phyloP scores from a whole-genome alignment of 192 early-diverging fungal genomes.

The Backusella psychrophila region DNA sequence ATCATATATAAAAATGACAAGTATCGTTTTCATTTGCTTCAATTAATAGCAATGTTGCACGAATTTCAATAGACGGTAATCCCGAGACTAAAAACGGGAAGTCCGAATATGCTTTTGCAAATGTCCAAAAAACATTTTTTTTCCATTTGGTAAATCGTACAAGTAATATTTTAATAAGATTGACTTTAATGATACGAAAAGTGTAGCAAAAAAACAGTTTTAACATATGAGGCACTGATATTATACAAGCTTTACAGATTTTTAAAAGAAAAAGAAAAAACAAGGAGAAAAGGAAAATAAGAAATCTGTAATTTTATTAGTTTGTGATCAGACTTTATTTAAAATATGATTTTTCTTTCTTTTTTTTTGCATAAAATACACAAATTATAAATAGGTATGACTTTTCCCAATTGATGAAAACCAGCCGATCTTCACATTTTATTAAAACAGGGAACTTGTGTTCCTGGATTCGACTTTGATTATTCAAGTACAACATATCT shows the following conservation, averaged over 20 bases:
- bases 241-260: too few species aligned
- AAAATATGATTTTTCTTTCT: too few species aligned
- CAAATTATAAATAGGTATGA: background rate
- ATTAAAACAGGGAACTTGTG: background rate
- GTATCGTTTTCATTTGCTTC: background rate
- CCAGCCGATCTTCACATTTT: background rate
- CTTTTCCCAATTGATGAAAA: background rate
- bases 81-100: background rate
- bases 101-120: background rate
- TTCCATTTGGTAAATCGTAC: background rate
- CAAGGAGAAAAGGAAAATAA: too few species aligned
- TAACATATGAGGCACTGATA: too few species aligned
- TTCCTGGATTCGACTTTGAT: background rate
- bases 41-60: background rate
- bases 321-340: too few species aligned
- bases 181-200: too few species aligned
- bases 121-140: background rate
- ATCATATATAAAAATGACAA: background rate
- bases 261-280: too few species aligned
- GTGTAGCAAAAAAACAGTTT: too few species aligned
- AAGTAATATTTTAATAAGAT: too few species aligned
- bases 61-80: background rate
- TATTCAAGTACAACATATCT: background rate
- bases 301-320: too few species aligned
- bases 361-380: background rate